Conservation (phyloP, 129 eudicot species). For the Chrysanthemum lavandulifolium region DNA sequence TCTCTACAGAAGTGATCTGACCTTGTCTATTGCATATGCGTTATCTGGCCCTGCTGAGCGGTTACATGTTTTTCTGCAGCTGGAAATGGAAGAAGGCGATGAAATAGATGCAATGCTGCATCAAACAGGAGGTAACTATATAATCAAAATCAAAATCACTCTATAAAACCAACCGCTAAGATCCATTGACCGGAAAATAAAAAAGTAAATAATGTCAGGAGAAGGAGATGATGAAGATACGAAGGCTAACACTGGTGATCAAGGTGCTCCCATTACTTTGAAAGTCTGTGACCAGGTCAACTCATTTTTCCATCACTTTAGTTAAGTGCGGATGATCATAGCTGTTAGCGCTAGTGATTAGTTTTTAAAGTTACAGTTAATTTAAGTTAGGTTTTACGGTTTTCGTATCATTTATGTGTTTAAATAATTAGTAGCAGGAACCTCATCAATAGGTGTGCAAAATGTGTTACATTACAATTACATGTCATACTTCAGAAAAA, state of each 20-base stretch:
- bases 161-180: background rate
- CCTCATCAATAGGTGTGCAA: too few species aligned
- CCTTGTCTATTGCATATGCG: background rate
- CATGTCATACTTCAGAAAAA: too few species aligned
- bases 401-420: too few species aligned
- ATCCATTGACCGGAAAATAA: conserved; percentile 23
- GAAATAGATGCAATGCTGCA: background rate
- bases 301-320: background rate
- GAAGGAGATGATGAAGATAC: conserved; percentile 47
- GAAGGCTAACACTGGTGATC: conserved; percentile 60
- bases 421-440: too few species aligned
- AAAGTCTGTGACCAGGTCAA: conserved; percentile 75
- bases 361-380: too few species aligned
- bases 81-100: background rate
- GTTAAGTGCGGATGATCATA: background rate
- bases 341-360: too few species aligned
- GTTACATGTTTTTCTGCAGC: background rate
- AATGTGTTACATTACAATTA: too few species aligned
- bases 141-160: too few species aligned
- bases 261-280: conserved; percentile 56
- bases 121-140: background rate
- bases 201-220: conserved; percentile 43
- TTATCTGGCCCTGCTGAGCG: background rate
- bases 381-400: too few species aligned
- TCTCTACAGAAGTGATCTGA: background rate